Base-by-base conservation (phyloP, 306 rosid species). In the cucumber (Cucumis sativus) region DNA sequence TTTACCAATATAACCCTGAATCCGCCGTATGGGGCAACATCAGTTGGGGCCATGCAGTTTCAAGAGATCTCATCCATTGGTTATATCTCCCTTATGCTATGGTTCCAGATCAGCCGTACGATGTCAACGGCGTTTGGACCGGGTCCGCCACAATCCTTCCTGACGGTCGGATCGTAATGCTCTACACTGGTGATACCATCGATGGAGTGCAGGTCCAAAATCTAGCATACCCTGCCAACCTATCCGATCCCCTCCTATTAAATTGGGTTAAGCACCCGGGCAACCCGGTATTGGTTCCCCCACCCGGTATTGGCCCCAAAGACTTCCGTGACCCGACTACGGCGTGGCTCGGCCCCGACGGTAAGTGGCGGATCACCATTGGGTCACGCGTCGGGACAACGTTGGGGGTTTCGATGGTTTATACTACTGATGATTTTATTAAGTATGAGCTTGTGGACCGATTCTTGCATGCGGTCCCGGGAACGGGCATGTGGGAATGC, bases 401-500 rank as follows among this genome's bases (percentile, higher is more conserved):
- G 0, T 14, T 62, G 41, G 98, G 98, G 0, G 8, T 89, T 49
- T 68, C 93, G 0, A 17, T 93, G 4, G 87, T 93, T 10, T 93
- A 89, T 62, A 81, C 49, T 6, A 93, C 98, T 1, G 5, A 76
- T 0, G 82, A 93, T 77, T 93, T 93, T 54, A 83, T 70, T 12
- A 66, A 74, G 28, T 93, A 49, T n/a, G 81, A 88, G 63, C 87
- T 84, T 0, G 70, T 20, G 39, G 45, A 80, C 2, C 43, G 79
- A 2, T 20, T 15, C 35, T 74, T 93, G 83, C 98, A 93, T 52
- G 65, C 49, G 16, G 98, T 93, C 14, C 86, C 95, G 73, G 95
- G 85, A 66, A 91, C 98, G 79, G 98, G 98, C 11, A 93, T 93
- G 97, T 93, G 98, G 98, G 98, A 93, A 78, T 93, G 98, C 23